A percentile compares a stretch with the other conserved stretches of the same genome.
Conservation (phyloP, 257 asterid species). For the Lavandula angustifolia region DNA sequence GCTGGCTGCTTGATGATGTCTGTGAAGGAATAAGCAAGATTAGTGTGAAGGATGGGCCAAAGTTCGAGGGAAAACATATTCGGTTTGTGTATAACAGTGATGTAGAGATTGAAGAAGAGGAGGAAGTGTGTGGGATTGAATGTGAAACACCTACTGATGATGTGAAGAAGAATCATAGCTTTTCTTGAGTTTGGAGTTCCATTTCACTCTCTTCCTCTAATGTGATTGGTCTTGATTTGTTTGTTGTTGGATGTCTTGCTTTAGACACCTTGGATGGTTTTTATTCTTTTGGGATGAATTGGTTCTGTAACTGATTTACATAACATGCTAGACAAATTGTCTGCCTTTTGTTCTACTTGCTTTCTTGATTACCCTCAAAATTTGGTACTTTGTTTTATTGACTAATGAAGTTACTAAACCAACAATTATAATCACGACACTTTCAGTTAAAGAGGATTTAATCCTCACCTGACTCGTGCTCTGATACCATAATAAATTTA, state of each 20-base stretch:
- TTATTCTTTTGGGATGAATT: not conserved
- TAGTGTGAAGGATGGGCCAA: constrained; percentile 40
- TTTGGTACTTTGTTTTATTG: no score
- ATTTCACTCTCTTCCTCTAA: no score
- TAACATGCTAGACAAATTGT: constrained; percentile 1
- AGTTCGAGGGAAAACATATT: constrained; percentile 64
- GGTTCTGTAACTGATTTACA: not conserved
- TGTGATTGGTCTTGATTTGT: not conserved
- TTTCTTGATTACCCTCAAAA: not conserved
- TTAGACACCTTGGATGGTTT: constrained; percentile 1
- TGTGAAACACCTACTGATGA: not conserved
- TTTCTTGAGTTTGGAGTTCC: not conserved
- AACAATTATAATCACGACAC: no score
- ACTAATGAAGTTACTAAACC: no score
- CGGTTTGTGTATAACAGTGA: constrained; percentile 72
- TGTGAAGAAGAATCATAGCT: not conserved
- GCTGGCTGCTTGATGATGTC: constrained; percentile 50
- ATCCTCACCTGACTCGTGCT: no score
- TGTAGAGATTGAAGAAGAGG: constrained; percentile 63
- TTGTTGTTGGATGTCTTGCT: constrained; percentile 26
- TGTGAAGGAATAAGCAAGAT: constrained; percentile 76
- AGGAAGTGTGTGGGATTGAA: constrained; percentile 30
- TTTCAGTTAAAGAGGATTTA: no score
- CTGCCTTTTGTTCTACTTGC: constrained; percentile 5
- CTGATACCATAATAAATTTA: no score